Evolutionary conservation across 805 yeast genomes (phyloP).

Genomic region (Zygotorulaspora chibaensis): DNA sequence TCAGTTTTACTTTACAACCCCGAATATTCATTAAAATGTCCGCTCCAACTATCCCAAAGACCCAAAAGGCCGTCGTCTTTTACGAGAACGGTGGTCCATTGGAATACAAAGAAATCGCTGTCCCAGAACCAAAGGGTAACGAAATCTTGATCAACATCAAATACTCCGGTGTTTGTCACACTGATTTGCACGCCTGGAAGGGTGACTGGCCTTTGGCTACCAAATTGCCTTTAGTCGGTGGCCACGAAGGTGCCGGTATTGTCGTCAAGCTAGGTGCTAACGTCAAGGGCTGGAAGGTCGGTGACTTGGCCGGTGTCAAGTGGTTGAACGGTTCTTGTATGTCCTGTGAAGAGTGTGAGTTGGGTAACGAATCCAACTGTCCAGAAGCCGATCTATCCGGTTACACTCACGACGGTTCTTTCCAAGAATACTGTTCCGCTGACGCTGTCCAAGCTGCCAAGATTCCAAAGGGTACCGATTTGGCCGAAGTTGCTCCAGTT

Average conservation of each 20-base stretch:
- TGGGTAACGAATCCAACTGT: slow-evolving; percentile 58
- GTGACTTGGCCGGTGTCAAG: slow-evolving; percentile 62
- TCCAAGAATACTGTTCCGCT: slow-evolving; percentile 87
- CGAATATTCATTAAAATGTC: slow-evolving; percentile 23
- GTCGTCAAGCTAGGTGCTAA: slow-evolving; percentile 57
- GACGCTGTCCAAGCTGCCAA: slow-evolving; percentile 84
- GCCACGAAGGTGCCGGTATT: slow-evolving; percentile 68
- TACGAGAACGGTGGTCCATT: slow-evolving; percentile 62
- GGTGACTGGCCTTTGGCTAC: slow-evolving; percentile 85
- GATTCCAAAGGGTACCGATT: slow-evolving; percentile 68
- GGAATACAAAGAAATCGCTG: slow-evolving; percentile 68
- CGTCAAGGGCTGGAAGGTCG: slow-evolving; percentile 55
- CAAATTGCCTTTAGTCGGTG: slow-evolving; percentile 60
- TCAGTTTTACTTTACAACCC: neutral
- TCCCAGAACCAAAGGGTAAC: slow-evolving; percentile 71
- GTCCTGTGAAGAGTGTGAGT: slow-evolving; percentile 58
- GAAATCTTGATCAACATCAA: slow-evolving; percentile 77
- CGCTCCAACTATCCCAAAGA: slow-evolving; percentile 46
- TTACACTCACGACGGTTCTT: slow-evolving; percentile 85
- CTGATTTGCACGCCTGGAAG: slow-evolving; percentile 90
- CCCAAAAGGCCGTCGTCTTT: slow-evolving; percentile 69
- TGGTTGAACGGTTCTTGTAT: slow-evolving; percentile 65
- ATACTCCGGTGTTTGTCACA: slow-evolving; percentile 91
- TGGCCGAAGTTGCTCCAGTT: slow-evolving; percentile 74
- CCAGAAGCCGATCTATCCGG: slow-evolving; percentile 71